phyloP scores from a whole-genome alignment of 768 basidiomycete genomes.

The Pleurotus djamor region DNA sequence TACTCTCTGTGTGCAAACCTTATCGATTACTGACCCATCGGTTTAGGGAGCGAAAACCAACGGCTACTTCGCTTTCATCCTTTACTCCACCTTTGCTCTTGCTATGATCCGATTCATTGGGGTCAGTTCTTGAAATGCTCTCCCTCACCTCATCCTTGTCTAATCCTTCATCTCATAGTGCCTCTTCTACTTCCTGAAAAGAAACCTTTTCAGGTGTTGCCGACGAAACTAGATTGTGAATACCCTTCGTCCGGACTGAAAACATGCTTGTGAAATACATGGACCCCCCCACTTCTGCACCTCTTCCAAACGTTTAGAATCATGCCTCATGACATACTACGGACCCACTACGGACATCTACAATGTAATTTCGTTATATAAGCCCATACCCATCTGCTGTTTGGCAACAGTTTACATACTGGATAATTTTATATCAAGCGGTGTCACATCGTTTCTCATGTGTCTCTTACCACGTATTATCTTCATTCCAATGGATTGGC shows the following conservation, averaged over 20 bases:
- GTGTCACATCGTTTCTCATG: no score
- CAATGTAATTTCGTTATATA: no score
- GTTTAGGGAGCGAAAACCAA: constrained; percentile 35
- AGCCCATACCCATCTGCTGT: no score
- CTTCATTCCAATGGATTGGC: no score
- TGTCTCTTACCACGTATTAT: no score
- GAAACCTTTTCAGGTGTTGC: constrained; percentile 82
- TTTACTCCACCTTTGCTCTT: constrained; percentile 58
- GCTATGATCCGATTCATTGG: constrained; percentile 55
- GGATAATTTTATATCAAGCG: no score
- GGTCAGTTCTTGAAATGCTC: constrained; percentile 30
- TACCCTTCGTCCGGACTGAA: not conserved
- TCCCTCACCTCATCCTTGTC: not conserved
- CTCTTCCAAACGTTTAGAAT: no score
- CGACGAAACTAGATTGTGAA: constrained; percentile 57
- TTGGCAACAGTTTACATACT: no score
- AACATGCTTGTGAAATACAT: not conserved
- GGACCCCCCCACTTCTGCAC: not conserved
- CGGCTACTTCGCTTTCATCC: constrained; percentile 54
- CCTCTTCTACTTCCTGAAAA: constrained; percentile 78
- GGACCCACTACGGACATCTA: no score
- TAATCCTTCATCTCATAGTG: constrained; percentile 44
- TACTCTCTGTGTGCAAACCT: not conserved
- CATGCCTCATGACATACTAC: no score
- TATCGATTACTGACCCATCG: not conserved